Conservation (phyloP, 2,329 filamentous ascomycete species). For the Ophiostoma quercus region DNA sequence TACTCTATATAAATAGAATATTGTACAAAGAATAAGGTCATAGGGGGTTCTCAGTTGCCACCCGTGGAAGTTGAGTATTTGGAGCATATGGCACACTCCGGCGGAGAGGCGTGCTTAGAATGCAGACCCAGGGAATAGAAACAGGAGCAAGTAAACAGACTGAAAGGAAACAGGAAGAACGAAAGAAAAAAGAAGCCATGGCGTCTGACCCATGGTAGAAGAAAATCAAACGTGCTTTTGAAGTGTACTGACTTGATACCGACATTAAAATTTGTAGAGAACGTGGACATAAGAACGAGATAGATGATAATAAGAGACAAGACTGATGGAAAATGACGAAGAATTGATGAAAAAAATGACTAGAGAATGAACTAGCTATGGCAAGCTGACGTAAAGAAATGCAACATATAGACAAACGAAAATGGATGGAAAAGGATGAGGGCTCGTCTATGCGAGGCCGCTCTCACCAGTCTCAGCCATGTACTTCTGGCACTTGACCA, state of each 20-base stretch:
- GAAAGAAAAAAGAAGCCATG: neutral
- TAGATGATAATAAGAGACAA: neutral
- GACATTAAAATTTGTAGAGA: neutral
- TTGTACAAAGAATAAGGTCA: neutral
- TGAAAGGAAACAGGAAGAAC: neutral
- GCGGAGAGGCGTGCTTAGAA: neutral
- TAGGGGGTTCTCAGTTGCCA: neutral
- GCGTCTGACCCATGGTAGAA: neutral
- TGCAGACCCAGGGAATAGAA: neutral
- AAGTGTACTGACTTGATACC: neutral
- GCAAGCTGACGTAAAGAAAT: slow-evolving; percentile 7
- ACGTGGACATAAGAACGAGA: neutral
- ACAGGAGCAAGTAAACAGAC: neutral
- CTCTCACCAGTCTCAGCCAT: slow-evolving; percentile 47
- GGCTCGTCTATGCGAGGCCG: slow-evolving; percentile 32
- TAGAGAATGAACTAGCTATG: neutral
- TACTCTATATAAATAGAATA: neutral
- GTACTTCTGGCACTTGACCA: slow-evolving; percentile 52
- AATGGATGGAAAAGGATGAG: neutral
- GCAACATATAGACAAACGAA: neutral
- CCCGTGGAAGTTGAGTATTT: neutral
- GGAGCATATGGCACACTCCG: neutral
- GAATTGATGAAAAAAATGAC: neutral
- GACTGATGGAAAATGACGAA: neutral
- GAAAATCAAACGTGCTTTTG: slow-evolving; percentile 2